Conservation (phyloP, 768 basidiomycete genomes). For the Cubamyces sp. region DNA sequence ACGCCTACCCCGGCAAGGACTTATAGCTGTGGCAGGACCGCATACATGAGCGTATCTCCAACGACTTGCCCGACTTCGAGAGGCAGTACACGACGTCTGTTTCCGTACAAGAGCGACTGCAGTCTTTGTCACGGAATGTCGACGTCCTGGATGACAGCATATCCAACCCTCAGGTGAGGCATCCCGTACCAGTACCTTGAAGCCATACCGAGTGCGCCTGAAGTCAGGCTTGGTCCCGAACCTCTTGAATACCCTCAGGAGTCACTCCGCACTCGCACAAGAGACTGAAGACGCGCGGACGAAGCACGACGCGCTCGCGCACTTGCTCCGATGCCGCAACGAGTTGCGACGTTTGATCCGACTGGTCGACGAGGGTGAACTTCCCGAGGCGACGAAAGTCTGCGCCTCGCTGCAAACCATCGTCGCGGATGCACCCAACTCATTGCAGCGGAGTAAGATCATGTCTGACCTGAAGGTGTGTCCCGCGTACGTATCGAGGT, state of each 20-base stretch:
- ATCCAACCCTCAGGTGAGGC: conserved; percentile 63
- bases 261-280: conserved; percentile 68
- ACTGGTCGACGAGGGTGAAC: conserved; percentile 57
- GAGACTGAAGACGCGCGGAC: conserved; percentile 59
- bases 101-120: conserved; percentile 64
- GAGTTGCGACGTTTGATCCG: conserved; percentile 49
- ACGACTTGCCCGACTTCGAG: conserved; percentile 65
- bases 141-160: conserved; percentile 53
- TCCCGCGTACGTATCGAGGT: not conserved
- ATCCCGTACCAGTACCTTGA: not conserved
- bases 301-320: conserved; percentile 52
- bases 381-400: conserved; percentile 64
- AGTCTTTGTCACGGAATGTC: conserved; percentile 55
- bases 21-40: conserved; percentile 47
- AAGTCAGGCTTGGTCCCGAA: conserved; percentile 73
- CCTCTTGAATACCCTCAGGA: conserved; percentile 55
- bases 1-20: conserved; percentile 8
- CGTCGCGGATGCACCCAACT: conserved; percentile 51
- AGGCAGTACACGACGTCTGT: conserved; percentile 63
- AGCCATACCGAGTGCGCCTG: conserved; percentile 2
- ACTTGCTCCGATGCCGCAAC: conserved; percentile 55
- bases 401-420: conserved; percentile 46
- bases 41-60: conserved; percentile 75
- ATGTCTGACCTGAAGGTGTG: conserved; percentile 62
- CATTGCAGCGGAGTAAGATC: conserved; percentile 56